Base-by-base conservation (phyloP, 1,284 basidiomycete genomes). In the Sporisorium sorghi region DNA sequence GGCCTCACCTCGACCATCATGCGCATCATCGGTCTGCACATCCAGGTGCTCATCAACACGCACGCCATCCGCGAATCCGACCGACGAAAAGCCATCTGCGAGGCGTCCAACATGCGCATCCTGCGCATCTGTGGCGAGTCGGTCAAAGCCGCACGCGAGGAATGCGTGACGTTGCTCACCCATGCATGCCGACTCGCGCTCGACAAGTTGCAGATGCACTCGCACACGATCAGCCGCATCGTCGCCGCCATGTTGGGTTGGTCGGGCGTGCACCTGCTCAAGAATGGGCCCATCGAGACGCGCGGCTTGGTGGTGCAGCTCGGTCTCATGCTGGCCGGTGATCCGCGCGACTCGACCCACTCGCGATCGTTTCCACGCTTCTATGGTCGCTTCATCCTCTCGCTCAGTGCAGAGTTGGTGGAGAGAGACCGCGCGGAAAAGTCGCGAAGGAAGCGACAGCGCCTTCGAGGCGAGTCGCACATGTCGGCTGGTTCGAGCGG, bases 11-110 rank as follows among this genome's bases (percentile, higher is more conserved):
- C 71, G 43, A 68, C 71, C 40, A 68, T 51, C 50, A 73, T 73
- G 71, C 60, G 71, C 26, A 65, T 73, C 44, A 73, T 73, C 28
- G 65, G 65, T 3, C 61, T 73, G n/a, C 71, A 73, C 42, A 60
- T 73, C n/a, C 71, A 68, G 44, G 65, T 68, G 23, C 65, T 73
- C 39, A 68, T 73, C 58, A 73, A 73, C 58, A 73, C 71, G 10
- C 71, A 73, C 28, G 71, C 71, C 46, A 73, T 73, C 37, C 56
- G 71, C 40, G 71, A 73, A 26, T 73, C 65, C 1, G 71, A 73
- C 26, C 60, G 71, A 32, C 54, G 71, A 21, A 59, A 57, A 26
- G 55, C 57, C 11, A 73, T 73, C 24, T 73, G 71, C 54, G 71
- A 73, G 40, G 61, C 65, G 32, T 58, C 58, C 51, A 60, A 60